These are phyloP conservation scores for Alternaria gansuensis DNA, from an alignment of 2,329 filamentous ascomycete genomes.

Conservation along the genomic window DNA sequence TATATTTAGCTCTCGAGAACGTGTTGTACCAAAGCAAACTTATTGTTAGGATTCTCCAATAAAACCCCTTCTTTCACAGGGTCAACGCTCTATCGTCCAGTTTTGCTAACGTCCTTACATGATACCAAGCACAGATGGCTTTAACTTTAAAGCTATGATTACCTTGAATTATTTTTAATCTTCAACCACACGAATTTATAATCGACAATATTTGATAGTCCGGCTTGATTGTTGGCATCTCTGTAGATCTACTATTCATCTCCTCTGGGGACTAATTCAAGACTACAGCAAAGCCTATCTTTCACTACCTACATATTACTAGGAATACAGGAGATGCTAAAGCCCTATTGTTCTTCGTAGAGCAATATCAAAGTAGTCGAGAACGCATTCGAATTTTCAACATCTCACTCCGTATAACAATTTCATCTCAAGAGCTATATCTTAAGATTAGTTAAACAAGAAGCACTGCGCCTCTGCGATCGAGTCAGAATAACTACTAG, in stretches of 20 bases:
- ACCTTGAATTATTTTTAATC: no score
- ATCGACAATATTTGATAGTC: no score
- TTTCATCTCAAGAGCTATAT: neutral
- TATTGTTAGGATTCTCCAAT: neutral
- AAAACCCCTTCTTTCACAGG: neutral
- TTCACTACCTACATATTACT: neutral
- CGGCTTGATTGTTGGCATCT: no score
- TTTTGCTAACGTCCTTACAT: neutral
- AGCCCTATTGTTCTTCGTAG: neutral
- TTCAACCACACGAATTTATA: neutral
- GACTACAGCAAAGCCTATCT: neutral
- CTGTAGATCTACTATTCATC: no score
- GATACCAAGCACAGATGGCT: neutral
- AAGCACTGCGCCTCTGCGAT: neutral
- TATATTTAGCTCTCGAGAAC: neutral
- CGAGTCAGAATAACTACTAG: rapidly evolving
- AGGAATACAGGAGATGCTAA: neutral
- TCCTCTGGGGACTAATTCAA: neutral
- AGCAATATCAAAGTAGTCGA: neutral
- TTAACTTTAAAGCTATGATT: no score
- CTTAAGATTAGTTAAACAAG: neutral
- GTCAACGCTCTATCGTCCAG: neutral
- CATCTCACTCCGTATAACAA: neutral
- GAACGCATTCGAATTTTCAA: neutral
- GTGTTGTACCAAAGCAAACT: neutral